Base-by-base conservation (phyloP, 768 basidiomycete species). In the Serendipita sp. region DNA sequence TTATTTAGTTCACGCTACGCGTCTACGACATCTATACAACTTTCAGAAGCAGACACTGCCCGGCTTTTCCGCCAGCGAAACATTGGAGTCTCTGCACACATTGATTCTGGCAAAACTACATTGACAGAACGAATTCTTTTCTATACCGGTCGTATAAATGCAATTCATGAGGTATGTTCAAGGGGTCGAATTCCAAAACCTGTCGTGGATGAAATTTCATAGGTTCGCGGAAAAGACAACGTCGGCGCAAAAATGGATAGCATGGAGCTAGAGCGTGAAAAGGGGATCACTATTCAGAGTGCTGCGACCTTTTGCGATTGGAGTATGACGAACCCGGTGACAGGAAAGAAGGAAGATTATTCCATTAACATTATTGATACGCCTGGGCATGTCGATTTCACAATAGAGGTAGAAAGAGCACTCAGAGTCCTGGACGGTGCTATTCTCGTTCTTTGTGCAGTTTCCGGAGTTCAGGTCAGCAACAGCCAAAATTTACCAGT, bases 231-330 rank as follows among this genome's bases (percentile, higher is more conserved):
- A 45, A 81, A 88, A 61, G 96, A 99, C 72, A 84, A 86, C 30
- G 93, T 98, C 20, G 96, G 96, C 61, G 96, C 96, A 5, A 99
- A 99, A 78, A 99, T 99, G 96, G 96, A 99, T 73, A 90, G 87
- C 68, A 99, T 99, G 96, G 96, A 99, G 66, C 78, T 99, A 3
- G 96, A 99, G 72, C 80, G 95, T 51, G 96, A 98, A 74, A 98
- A 99, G 76, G 96, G 96, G 42, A 99, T 99, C 69, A 99, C 96
- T 34, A 99, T 99, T 65, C 96, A 99, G 74, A 93, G 90, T 69
- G 96, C 96, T 2, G 96, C 96, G 1, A 98, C 96, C 0, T 99
- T 94, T 74, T 95, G 92, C 68, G 95, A 98, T 71, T 99, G 96
- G 96, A 80, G 87, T 62, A 81, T 88, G 0, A 79, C 75, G 2